These are phyloP conservation scores for Sophora flavescens DNA, from an alignment of 306 rosid genomes.

Conservation along the genomic window DNA sequence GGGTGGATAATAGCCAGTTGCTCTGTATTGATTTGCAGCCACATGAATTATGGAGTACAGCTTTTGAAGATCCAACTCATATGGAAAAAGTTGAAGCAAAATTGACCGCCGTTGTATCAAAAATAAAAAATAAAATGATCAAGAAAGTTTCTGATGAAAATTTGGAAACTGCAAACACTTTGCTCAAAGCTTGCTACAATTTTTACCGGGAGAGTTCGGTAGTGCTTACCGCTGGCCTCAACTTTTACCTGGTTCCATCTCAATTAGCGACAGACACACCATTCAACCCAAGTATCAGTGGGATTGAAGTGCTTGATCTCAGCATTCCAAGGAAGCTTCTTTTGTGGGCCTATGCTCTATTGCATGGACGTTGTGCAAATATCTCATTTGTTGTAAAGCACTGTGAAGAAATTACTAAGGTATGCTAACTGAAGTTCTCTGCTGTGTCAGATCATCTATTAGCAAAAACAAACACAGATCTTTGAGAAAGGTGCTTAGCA, in stretches of 20 bases:
- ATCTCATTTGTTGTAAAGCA: constrained; percentile 87
- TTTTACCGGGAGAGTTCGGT: constrained; percentile 91
- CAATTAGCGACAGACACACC: constrained; percentile 64
- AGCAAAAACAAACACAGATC: constrained; percentile 37
- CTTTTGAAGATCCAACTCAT: constrained; percentile 72
- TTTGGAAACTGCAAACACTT: constrained; percentile 74
- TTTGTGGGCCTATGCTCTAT: constrained; percentile 84
- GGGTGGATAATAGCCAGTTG: constrained; percentile 65
- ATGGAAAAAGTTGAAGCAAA: constrained; percentile 67
- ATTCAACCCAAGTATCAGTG: constrained; percentile 63
- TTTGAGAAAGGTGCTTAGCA: constrained; percentile 37
- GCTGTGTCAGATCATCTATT: constrained; percentile 33
- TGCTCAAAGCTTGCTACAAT: constrained; percentile 89
- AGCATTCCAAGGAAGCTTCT: constrained; percentile 99
- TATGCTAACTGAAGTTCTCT: constrained; percentile 53
- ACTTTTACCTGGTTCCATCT: constrained; percentile 68
- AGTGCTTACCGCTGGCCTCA: constrained; percentile 78
- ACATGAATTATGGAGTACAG: constrained; percentile 82
- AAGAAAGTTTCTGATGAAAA: constrained; percentile 76
- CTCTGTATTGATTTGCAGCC: constrained; percentile 84
- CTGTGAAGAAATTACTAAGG: constrained; percentile 95
- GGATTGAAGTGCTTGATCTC: constrained; percentile 84
- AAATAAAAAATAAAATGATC: constrained; percentile 58
- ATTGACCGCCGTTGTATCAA: constrained; percentile 68
- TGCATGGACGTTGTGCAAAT: constrained; percentile 80